Base-by-base conservation (phyloP, 1,284 basidiomycete genomes). In the Ganoderma meredithae region DNA sequence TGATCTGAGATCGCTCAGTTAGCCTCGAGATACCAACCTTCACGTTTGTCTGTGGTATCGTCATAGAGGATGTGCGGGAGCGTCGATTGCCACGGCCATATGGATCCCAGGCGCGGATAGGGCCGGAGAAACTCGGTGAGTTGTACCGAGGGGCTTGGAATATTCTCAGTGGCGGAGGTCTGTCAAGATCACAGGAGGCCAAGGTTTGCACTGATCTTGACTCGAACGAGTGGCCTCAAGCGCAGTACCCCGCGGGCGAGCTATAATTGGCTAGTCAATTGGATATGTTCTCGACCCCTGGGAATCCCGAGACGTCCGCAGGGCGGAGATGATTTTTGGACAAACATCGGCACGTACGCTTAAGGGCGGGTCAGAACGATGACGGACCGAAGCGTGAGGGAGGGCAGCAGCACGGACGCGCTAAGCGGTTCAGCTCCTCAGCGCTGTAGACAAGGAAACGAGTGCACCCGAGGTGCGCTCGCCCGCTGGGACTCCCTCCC, bases 291-390 rank as follows among this genome's bases (percentile, higher is more conserved):
- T 43, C 40, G 41, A 40, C 33, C 44, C 60, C 31, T 66, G 65
- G 41, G 65, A 66, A 66, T 17, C 15, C 65, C 60, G 65, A 66
- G 60, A 59, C 55, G 41, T 49, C 65, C 65, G 65, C 53, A 40
- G 43, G 43, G 60, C 65, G 65, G 65, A 66, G 53, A 66, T 66
- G 53, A 66, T 55, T 52, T 55, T 43, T 60, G 43, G 65, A 17
- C 60, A 56, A 25, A 33, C 41, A 40, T 66, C 41, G 65, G 56
- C 65, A 55, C 55, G 60, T 31, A 53, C 65, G 65, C 47, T 27
- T 49, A 65, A 60, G 43, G 40, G 59, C 58, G 33, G 61, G 59
- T 33, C 64, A 56, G 60, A 58, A 58, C 55, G 13, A 58, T 58
- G 55, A 58, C 55, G 60, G 60, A 31, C 36, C 53, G 53, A 47